Base-by-base conservation (phyloP, 73 alveolate species). In the Paramecium octaurelia region DNA sequence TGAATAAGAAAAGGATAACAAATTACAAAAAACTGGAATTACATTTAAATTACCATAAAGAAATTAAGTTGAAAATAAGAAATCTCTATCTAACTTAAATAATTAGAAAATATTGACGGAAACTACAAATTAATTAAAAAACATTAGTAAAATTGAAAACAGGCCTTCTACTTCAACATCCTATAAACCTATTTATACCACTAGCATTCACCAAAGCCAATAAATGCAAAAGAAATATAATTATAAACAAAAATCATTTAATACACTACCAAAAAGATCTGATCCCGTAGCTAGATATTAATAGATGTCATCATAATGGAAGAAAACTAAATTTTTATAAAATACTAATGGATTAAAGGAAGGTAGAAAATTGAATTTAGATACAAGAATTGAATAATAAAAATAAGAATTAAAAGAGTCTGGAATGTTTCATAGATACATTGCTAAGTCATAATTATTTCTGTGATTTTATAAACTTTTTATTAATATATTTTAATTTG, bases 401-500 rank as follows among this genome's bases (percentile, higher is more conserved):
- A 80, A 80, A 20, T 64, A 80, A 48, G 70, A 42, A 44, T 80
- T 44, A 35, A 80, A 43, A 80, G 91, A 80, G 11, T 42, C 70
- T 21, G 91, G 91, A 27, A 80, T 80, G 75, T 80, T 80, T 80
- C 91, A 80, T 46, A 80, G 73, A 80, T 80, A 80, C 38, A 80
- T 80, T 80, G 57, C 91, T 16, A 80, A 80, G 11, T 80, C 91
- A 8, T 23, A 80, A 35, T 23, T 80, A 40, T 80, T 80, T 46
- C 14, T 80, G 34, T 80, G 91, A 80, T 36, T 36, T 31, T 73
- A 73, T 31, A 1, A 64, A 4, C 12, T 20, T 31, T 29, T 10
- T 7, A 40, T 40, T 8, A 40, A 40, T 40, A 40, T 40, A 40
- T 40, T 40, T 1, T 40, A 40, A 40, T 7, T 40, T 5, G 2